Base-by-base conservation (phyloP, 1,284 basidiomycete genomes). In the Schizophyllum commune region DNA sequence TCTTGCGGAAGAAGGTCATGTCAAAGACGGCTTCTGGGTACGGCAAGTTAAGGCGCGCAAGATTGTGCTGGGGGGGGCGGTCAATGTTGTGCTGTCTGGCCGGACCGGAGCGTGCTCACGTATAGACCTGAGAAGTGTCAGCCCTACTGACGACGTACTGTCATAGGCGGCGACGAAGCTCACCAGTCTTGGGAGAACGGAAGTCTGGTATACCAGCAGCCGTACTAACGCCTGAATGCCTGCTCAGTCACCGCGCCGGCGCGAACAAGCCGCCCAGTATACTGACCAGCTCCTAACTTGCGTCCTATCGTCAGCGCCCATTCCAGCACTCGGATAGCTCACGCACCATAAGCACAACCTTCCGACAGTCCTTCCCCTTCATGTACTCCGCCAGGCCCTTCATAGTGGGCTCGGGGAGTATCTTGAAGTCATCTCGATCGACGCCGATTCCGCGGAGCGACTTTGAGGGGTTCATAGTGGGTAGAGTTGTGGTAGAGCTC, bases 21-120 rank as follows among this genome's bases (percentile, higher is more conserved):
- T 91, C 85, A 66, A 92, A 92, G 32, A 92, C 89, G 4, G 90
- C 91, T 71, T 92, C 90, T 5, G 91, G 89, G 68, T 86, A 84
- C 22, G 91, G 90, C 7, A 92, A 78, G 11, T 88, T 85, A 53
- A 92, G 73, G 61, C 85, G 77, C 34, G 85, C 85, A 51, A 92
- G 79, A 67, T 92, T 92, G 9, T 87, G 82, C 89, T 92, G 67
- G 6, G 20, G n/a, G 59, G 21, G 8, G 4, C 61, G 32, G 32
- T 59, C 22, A 57, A 8, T 47, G 27, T 20, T n/a, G 32, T 32
- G 32, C 47, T 21, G 32, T 55, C 47, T 19, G 32, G 55, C 7
- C 2, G 27, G 9, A 34, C 47, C 13, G 22, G 22, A 22, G 2
- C n/a, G 9, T 20, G 20, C 8, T 21, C 54, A 78, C 77, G 65